These are phyloP conservation scores for Pyrrhoderma noxium DNA, from an alignment of 1,284 basidiomycete species.

Conservation along the genomic window DNA sequence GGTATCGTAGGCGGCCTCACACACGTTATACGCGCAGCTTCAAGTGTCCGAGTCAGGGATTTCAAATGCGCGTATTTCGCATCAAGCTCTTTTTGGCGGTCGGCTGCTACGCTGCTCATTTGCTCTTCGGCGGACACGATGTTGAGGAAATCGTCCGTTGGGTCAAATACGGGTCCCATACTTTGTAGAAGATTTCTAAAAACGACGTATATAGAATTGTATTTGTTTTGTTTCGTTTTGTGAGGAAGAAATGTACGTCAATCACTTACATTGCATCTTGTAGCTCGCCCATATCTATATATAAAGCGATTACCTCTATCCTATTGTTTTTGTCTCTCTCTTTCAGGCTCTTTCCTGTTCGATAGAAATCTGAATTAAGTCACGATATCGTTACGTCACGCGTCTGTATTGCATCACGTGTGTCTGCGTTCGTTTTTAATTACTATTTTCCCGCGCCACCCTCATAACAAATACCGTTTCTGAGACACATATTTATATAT, in stretches of 20 bases:
- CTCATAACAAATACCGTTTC: no score
- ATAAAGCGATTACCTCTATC: no score
- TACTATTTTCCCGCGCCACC: no score
- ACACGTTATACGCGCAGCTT: conserved; percentile 62
- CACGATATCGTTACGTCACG: background rate
- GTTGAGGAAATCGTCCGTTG: conserved; percentile 66
- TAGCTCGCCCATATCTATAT: conserved; percentile 47
- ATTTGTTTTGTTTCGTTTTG: no score
- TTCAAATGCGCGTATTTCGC: conserved; percentile 36
- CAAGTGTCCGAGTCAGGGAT: conserved; percentile 57
- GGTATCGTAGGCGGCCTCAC: conserved; percentile 60
- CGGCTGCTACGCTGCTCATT: conserved; percentile 46
- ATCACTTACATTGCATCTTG: conserved; percentile 20
- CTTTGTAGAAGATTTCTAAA: conserved; percentile 56
- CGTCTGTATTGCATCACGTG: background rate
- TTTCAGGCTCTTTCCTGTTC: no score
- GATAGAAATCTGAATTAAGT: no score
- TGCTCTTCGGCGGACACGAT: conserved; percentile 64
- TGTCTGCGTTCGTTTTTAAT: background rate
- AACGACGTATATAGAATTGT: no score
- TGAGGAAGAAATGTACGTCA: no score
- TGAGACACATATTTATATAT: no score
- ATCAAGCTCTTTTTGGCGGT: conserved; percentile 56
- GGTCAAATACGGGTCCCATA: conserved; percentile 62
- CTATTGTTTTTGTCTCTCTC: no score